These are phyloP conservation scores for Eremochloa ophiuroides DNA, from an alignment of 176 grass and related monocot genomes.

Conservation along the genomic window DNA sequence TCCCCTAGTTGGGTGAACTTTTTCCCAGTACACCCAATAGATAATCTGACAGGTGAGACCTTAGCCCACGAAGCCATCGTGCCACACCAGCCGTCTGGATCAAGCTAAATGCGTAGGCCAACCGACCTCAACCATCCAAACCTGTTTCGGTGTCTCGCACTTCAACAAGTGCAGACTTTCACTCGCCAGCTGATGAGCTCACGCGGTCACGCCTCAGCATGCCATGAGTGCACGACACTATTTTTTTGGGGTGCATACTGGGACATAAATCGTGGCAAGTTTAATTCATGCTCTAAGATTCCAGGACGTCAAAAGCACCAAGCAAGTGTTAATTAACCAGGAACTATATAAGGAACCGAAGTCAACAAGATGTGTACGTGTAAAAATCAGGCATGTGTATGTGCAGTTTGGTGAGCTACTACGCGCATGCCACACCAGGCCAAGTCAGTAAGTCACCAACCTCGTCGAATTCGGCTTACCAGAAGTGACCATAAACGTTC, in stretches of 20 bases:
- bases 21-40: not conserved
- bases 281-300: not conserved
- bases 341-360: not conserved
- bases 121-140: slow-evolving; percentile 19
- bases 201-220: not conserved
- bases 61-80: not conserved
- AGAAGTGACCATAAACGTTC: slow-evolving; percentile 10
- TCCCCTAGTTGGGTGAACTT: not conserved
- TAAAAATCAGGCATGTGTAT: not conserved
- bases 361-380: not conserved
- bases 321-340: not conserved
- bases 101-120: not conserved
- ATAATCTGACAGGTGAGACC: not conserved
- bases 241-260: too few species aligned
- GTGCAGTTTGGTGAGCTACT: slow-evolving; percentile 35
- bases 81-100: not conserved
- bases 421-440: not conserved
- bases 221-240: not conserved
- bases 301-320: not conserved
- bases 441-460: not conserved
- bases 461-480: slow-evolving; percentile 13
- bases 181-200: not conserved
- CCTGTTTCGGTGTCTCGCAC: not conserved
- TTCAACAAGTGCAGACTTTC: not conserved
- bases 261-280: not conserved